Evolutionary conservation across 768 basidiomycete genomes (phyloP).

Genomic region (Mrakia gelida): DNA sequence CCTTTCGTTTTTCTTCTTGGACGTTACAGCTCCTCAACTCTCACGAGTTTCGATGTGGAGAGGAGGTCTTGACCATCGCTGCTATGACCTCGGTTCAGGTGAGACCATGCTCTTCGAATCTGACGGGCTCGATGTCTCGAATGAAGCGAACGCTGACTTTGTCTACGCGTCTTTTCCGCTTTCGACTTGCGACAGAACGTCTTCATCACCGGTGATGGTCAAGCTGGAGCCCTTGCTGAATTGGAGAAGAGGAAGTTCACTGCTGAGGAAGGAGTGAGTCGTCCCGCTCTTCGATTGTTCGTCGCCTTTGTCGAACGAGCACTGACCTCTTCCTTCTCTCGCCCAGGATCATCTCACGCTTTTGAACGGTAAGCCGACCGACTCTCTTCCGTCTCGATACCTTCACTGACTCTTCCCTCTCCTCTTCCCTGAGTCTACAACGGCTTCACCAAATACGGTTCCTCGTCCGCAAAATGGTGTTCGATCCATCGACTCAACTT

Average conservation of each 20-base stretch:
- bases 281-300: not conserved
- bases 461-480: slow-evolving; percentile 86
- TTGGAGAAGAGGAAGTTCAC: slow-evolving; percentile 93
- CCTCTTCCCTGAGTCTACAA: slow-evolving; percentile 56
- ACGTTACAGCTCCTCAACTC: slow-evolving; percentile 75
- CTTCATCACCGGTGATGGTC: slow-evolving; percentile 82
- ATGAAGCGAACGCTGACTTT: not conserved
- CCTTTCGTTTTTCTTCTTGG: not conserved
- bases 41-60: slow-evolving; percentile 79
- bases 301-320: not conserved
- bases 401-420: not conserved
- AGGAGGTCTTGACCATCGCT: slow-evolving; percentile 91
- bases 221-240: slow-evolving; percentile 78
- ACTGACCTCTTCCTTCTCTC: not conserved
- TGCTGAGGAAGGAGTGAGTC: slow-evolving; percentile 87
- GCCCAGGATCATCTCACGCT: slow-evolving; percentile 86
- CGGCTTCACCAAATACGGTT: slow-evolving; percentile 69
- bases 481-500: slow-evolving; percentile 88
- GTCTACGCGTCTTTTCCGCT: not conserved
- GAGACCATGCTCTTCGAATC: slow-evolving; percentile 23
- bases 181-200: slow-evolving; percentile 59
- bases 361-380: slow-evolving; percentile 64
- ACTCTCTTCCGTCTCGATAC: not conserved
- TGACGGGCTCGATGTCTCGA: not conserved
- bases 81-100: slow-evolving; percentile 93